Percentiles rank a stretch among this genome's conserved stretches.
Conservation (phyloP, 139 green algal species). For the Mesotaenium endlicherianum region DNA sequence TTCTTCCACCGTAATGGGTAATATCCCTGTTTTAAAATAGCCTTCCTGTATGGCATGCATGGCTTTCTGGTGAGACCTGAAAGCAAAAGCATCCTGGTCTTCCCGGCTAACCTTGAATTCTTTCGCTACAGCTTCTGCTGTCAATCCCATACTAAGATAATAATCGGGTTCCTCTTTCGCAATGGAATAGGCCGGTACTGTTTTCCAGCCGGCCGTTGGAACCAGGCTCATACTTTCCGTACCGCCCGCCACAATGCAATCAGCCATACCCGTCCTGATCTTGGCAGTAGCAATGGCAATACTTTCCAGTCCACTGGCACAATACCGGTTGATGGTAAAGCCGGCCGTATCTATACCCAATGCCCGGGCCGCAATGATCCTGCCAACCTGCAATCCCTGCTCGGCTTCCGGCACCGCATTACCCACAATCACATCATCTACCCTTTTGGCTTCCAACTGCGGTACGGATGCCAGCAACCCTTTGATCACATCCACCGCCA, state of each 20-base stretch:
- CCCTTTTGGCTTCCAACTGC: too few relatives aligned
- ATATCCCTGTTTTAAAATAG: too few relatives aligned
- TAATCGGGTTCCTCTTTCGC: too few relatives aligned
- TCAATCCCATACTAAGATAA: neutral
- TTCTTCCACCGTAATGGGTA: too few relatives aligned
- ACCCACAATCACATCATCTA: too few relatives aligned
- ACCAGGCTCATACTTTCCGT: neutral
- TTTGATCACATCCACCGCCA: too few relatives aligned
- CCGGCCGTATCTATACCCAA: neutral
- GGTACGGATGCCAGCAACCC: too few relatives aligned
- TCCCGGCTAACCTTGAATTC: neutral
- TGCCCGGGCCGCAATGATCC: too few relatives aligned
- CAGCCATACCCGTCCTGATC: neutral
- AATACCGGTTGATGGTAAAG: neutral
- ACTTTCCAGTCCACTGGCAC: neutral
- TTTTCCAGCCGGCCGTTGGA: too few relatives aligned
- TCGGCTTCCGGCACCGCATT: too few relatives aligned
- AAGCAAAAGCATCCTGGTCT: neutral
- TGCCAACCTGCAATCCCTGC: too few relatives aligned
- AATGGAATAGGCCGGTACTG: too few relatives aligned
- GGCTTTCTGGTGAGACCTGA: neutral
- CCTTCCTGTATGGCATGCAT: neutral
- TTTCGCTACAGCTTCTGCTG: neutral
- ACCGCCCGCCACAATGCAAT: neutral
- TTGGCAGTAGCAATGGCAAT: neutral